Percentiles rank a stretch among this genome's conserved stretches.
Evolutionary conservation across 768 basidiomycete species (phyloP).

Genomic region (Mycena galericulata): DNA sequence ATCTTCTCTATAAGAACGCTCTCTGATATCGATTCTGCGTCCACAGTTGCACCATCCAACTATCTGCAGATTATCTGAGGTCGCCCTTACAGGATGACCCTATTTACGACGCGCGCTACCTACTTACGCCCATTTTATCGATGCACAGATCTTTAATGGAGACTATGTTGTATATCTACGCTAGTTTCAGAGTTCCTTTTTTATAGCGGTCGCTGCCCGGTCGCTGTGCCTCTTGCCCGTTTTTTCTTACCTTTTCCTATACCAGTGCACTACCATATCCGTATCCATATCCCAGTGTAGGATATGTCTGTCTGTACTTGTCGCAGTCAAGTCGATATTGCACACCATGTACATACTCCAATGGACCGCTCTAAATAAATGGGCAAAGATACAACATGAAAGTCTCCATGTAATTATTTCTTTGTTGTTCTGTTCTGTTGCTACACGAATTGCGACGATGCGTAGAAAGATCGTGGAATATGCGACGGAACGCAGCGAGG

Average conservation of each 20-base stretch:
- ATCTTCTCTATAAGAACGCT: background rate
- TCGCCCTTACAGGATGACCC: constrained; percentile 19
- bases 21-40: constrained; percentile 7
- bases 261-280: constrained; percentile 15
- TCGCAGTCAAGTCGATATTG: constrained; percentile 11
- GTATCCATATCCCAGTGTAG: constrained; percentile 12
- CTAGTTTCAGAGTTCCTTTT: constrained; percentile 27
- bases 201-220: constrained; percentile 14
- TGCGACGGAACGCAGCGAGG: background rate
- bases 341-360: constrained; percentile 25
- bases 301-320: background rate
- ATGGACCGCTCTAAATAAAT: background rate
- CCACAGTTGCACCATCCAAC: constrained; percentile 84
- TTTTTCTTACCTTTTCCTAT: constrained; percentile 21
- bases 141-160: constrained; percentile 30
- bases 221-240: constrained; percentile 21
- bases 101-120: constrained; percentile 35
- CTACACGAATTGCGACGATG: constrained; percentile 29
- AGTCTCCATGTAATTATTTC: constrained; percentile 18
- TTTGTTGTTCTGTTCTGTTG: constrained; percentile 31
- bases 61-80: constrained; percentile 83
- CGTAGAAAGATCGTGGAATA: constrained; percentile 16
- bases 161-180: constrained; percentile 36
- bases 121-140: constrained; percentile 25
- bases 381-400: constrained; percentile 13